These are phyloP conservation scores for Eucalyptus regnans DNA, from an alignment of 345 rosid species.

Conservation along the genomic window DNA sequence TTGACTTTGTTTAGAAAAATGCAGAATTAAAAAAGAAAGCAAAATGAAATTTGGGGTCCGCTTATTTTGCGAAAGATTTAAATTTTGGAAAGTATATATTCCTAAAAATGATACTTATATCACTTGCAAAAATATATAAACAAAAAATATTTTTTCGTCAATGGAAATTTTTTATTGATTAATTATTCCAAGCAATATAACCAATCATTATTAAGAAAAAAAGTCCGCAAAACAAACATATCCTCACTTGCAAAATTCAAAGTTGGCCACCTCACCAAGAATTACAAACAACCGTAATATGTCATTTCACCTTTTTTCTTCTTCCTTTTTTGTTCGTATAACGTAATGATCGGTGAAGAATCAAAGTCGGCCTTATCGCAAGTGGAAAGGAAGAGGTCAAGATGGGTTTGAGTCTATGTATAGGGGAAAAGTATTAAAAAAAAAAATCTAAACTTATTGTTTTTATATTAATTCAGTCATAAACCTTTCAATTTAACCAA, in stretches of 20 bases:
- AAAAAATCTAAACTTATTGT: too few species aligned
- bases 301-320: neutral
- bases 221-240: fast-evolving
- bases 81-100: too few species aligned
- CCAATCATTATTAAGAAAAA: too few species aligned
- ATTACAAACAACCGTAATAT: neutral
- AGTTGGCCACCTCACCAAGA: neutral
- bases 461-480: fast-evolving
- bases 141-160: fast-evolving
- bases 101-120: too few species aligned
- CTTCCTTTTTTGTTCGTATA: neutral
- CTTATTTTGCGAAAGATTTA: too few species aligned
- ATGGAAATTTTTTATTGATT: fast-evolving
- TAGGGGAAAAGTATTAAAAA: too few species aligned
- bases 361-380: neutral
- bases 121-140: too few species aligned
- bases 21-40: neutral
- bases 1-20: neutral
- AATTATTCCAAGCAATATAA: too few species aligned
- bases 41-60: neutral
- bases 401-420: neutral
- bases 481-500: fast-evolving
- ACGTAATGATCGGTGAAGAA: neutral
- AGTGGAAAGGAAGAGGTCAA: neutral
- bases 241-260: neutral